Evolutionary conservation across 2,329 filamentous ascomycete genomes (phyloP).

Genomic region (Stagonosporopsis cucurbitacearum): DNA sequence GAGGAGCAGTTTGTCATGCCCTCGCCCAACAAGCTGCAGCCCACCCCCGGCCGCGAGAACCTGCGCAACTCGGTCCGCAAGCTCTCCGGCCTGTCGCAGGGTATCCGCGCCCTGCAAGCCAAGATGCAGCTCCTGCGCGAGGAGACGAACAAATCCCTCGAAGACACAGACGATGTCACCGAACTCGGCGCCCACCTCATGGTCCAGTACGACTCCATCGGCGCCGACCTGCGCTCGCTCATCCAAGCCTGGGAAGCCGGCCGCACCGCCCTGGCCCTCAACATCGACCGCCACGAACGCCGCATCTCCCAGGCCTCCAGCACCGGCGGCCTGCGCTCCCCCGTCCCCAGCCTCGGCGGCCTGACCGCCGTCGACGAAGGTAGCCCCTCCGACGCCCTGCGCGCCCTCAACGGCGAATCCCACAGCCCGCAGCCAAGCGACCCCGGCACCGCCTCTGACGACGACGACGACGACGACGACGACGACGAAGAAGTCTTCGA

Average conservation of each 20-base stretch:
- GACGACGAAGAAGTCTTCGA: constrained; percentile 85
- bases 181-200: constrained; percentile 81
- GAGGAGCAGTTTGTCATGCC: constrained; percentile 69
- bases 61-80: constrained; percentile 88
- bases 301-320: constrained; percentile 59
- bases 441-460: constrained; percentile 65
- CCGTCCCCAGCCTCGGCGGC: constrained; percentile 66
- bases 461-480: constrained; percentile 63
- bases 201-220: constrained; percentile 93
- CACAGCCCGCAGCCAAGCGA: constrained; percentile 54
- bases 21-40: constrained; percentile 64
- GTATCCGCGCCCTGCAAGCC: constrained; percentile 89
- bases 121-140: constrained; percentile 92
- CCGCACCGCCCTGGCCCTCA: constrained; percentile 79
- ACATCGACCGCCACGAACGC: constrained; percentile 79
- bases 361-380: constrained; percentile 62
- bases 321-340: constrained; percentile 57
- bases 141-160: constrained; percentile 80
- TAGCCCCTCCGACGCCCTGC: constrained; percentile 71
- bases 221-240: constrained; percentile 74
- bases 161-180: constrained; percentile 70
- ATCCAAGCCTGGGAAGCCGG: constrained; percentile 64
- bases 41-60: constrained; percentile 77
- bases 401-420: constrained; percentile 76
- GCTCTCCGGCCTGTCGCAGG: constrained; percentile 84